phyloP scores from a whole-genome alignment of 345 rosid species.

The Firmiana major region DNA sequence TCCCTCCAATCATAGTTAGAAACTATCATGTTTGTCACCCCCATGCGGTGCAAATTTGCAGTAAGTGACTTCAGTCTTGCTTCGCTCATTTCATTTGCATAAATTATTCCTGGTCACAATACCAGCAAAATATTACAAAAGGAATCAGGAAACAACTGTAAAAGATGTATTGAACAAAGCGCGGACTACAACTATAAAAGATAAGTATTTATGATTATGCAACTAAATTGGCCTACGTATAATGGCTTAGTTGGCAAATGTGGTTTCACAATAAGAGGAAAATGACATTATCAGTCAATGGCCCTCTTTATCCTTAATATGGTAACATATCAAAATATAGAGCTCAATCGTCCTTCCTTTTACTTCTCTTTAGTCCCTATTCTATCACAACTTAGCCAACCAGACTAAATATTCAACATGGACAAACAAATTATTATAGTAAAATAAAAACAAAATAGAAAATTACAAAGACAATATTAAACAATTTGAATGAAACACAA shows the following conservation, averaged over 20 bases:
- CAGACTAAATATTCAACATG: background rate
- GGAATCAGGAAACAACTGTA: background rate
- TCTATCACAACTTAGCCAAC: background rate
- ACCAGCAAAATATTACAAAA: constrained; percentile 10
- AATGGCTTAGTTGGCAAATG: background rate
- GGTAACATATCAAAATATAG: background rate
- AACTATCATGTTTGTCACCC: constrained; percentile 86
- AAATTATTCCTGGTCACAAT: constrained; percentile 61
- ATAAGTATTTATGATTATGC: background rate
- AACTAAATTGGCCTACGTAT: background rate
- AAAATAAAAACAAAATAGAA: background rate
- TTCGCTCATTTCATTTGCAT: constrained; percentile 86
- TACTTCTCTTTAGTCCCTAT: background rate
- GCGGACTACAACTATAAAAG: background rate
- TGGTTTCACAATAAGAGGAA: no score
- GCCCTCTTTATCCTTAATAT: background rate
- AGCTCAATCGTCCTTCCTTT: background rate
- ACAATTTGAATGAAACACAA: constrained; percentile 10
- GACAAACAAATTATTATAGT: background rate
- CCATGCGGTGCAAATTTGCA: constrained; percentile 94
- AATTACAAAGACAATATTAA: background rate
- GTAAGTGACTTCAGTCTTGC: constrained; percentile 82
- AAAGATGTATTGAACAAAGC: background rate
- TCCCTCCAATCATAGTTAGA: constrained; percentile 95
- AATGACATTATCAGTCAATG: no score